These are phyloP conservation scores for Neurospora sublineolata DNA, from an alignment of 495 filamentous ascomycete species.

Conservation along the genomic window DNA sequence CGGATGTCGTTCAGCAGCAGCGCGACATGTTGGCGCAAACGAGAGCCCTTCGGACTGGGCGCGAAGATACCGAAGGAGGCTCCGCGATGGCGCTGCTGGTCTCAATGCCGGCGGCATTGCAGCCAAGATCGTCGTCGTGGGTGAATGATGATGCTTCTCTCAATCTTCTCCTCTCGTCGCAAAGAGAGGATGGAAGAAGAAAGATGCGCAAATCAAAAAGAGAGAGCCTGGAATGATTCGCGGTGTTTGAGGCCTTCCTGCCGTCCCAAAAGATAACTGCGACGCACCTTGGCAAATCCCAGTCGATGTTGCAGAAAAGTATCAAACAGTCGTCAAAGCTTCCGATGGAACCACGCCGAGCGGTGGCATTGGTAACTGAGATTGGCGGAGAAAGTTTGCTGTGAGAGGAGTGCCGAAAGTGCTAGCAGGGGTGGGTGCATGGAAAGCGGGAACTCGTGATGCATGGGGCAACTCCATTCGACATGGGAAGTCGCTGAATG, in stretches of 20 bases:
- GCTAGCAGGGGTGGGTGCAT: background rate
- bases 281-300: background rate
- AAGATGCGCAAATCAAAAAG: background rate
- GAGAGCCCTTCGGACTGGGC: conserved; percentile 45
- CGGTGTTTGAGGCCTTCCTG: background rate
- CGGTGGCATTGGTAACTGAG: too few relatives aligned
- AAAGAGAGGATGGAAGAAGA: background rate
- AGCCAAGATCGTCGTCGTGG: conserved; percentile 1
- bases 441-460: background rate
- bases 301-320: background rate
- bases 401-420: background rate
- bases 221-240: background rate
- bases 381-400: background rate
- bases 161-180: background rate
- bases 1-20: background rate
- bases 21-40: conserved; percentile 25
- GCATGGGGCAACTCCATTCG: background rate
- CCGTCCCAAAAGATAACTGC: background rate
- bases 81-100: conserved; percentile 43
- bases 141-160: background rate
- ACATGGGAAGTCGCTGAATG: background rate
- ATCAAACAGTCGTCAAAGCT: conserved; percentile 1
- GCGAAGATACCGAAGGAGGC: conserved; percentile 50
- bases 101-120: conserved; percentile 27
- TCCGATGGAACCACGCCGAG: conserved; percentile 9